Evolutionary conservation across 306 rosid genomes (phyloP), one percentile per base, ranked within the genome.

Genomic region (Castanospermum australe): DNA sequence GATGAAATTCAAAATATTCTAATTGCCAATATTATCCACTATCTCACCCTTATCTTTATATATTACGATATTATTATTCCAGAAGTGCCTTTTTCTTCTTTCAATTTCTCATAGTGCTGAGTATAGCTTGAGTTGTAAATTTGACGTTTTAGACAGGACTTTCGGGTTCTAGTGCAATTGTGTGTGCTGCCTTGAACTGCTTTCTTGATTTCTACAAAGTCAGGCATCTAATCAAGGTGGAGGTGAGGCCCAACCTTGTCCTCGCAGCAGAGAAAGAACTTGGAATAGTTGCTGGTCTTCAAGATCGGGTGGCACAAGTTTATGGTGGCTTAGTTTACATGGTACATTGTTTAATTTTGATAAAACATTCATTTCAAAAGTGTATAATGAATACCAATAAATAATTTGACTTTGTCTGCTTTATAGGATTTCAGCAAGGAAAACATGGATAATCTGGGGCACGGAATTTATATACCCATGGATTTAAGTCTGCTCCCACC

Each of bases 251-350:
- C 67, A 89, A 85, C 38, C 92, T 95, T 56, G 64, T 95, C 76
- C 99, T 93, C 0, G 83, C 81, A 5, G 98, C 99, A 0, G 99
- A 95, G 85, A 82, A 87, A 28, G 96, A 93, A 59, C 97, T 95
- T 7, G 98, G 99, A n/a, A 95, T 95, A 30, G 90, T 95, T 70
- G 99, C 97, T 2, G 98, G 99, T 71, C 99, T 95, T 71, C 99
- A 95, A 70, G 99, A 95, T 70, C 90, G 99, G 2, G 99, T 95
- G 0, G 97, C 97, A 0, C 99, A 95, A 80, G 96, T 93, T 60
- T 92, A 95, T 13, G 99, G 92, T 7, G 97, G 98, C 66, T 86
- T 93, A 5, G 94, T 95, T 79, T 76, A 86, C 91, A 93, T 95
- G 99, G 99, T 95, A 84, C 6, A 1, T 8, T 73, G 50, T 13